These are phyloP conservation scores for Chlamydomonas incerta DNA, from an alignment of 139 green algal genomes.

Conservation along the genomic window DNA sequence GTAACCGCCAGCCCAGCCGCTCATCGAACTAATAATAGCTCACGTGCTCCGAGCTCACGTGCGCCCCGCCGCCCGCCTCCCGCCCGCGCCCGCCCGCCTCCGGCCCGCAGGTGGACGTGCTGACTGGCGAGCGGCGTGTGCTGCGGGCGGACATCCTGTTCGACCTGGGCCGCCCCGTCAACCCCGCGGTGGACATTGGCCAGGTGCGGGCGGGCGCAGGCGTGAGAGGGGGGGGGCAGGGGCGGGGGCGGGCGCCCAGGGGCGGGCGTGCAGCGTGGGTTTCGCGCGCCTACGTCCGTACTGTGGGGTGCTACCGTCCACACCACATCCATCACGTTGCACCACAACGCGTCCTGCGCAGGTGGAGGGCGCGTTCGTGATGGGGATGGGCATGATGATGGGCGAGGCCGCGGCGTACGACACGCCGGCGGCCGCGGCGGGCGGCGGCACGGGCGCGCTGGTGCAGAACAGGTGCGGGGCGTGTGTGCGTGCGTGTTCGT, in stretches of 20 bases:
- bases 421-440: background rate
- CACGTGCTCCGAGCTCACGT: no score
- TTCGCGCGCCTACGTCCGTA: no score
- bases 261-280: no score
- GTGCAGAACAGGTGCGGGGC: background rate
- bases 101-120: constrained; percentile 58
- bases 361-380: constrained; percentile 55
- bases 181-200: constrained; percentile 73
- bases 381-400: constrained; percentile 50
- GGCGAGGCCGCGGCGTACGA: constrained; percentile 31
- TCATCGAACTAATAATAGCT: no score
- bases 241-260: background rate
- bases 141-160: constrained; percentile 68
- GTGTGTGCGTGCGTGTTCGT: no score
- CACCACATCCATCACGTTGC: background rate
- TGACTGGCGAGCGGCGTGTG: constrained; percentile 72
- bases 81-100: no score
- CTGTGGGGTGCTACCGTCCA: background rate
- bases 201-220: background rate
- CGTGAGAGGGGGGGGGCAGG: background rate
- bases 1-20: no score
- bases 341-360: no score
- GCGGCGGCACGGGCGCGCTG: constrained; percentile 1
- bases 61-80: no score
- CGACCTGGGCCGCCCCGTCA: constrained; percentile 63